Evolutionary conservation across 805 yeast species (phyloP).

Genomic region (Saccharomycopsis lassenensis): DNA sequence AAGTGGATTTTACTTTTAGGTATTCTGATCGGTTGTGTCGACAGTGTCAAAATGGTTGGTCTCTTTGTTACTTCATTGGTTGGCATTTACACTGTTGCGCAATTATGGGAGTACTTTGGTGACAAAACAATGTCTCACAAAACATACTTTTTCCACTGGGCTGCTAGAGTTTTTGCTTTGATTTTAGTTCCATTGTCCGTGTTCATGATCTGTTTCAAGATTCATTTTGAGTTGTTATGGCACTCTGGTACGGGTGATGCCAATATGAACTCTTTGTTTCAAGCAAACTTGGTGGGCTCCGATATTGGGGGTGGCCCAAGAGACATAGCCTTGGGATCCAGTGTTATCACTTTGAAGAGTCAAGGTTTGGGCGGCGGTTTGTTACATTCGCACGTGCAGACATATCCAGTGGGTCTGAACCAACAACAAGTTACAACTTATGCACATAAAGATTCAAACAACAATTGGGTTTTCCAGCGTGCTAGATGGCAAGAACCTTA

Average conservation of each 20-base stretch:
- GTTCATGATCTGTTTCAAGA: constrained; percentile 56
- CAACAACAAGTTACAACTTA: constrained; percentile 78
- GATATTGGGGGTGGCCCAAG: constrained; percentile 60
- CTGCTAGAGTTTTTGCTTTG: constrained; percentile 51
- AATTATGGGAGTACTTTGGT: constrained; percentile 77
- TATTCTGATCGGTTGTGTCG: constrained; percentile 74
- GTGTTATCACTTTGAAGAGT: constrained; percentile 34
- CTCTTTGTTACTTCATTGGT: constrained; percentile 77
- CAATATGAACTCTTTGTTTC: constrained; percentile 70
- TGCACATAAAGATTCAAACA: constrained; percentile 63
- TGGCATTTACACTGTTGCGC: constrained; percentile 82
- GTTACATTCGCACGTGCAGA: constrained; percentile 63
- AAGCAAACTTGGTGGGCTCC: constrained; percentile 62
- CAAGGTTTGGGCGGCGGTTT: constrained; percentile 70
- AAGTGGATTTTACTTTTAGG: constrained; percentile 84
- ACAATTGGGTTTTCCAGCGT: constrained; percentile 54
- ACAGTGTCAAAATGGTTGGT: constrained; percentile 96
- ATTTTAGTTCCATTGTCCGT: constrained; percentile 53
- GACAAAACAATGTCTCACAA: constrained; percentile 43
- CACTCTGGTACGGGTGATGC: constrained; percentile 78
- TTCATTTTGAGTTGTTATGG: constrained; percentile 63
- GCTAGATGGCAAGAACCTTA: constrained; percentile 30
- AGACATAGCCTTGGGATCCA: constrained; percentile 49
- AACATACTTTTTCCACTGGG: constrained; percentile 51
- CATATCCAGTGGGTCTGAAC: constrained; percentile 64